Percentiles rank a stretch among this genome's conserved stretches.
Evolutionary conservation across 306 rosid species (phyloP).

Genomic region (Cicer pinnatifidum): DNA sequence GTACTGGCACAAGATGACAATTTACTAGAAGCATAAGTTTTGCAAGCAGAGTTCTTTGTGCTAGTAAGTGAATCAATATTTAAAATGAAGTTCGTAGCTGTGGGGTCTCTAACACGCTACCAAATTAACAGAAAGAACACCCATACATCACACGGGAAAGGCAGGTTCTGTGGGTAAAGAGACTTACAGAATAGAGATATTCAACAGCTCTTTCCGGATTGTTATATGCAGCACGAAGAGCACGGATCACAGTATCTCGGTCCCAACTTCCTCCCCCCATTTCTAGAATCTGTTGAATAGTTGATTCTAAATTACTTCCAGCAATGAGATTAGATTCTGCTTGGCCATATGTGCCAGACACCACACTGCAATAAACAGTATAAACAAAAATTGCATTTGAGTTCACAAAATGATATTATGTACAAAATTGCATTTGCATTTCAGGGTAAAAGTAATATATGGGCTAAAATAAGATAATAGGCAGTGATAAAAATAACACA

Average conservation of each 20-base stretch:
- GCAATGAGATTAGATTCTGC: constrained; percentile 73
- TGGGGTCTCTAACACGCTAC: constrained; percentile 26
- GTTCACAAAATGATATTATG: constrained; percentile 12
- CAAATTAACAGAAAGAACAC: constrained; percentile 31
- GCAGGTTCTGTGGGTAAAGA: background rate
- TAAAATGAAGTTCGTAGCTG: background rate
- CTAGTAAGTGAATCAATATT: constrained; percentile 19
- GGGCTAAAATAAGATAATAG: constrained; percentile 4
- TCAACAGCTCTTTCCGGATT: constrained; percentile 92
- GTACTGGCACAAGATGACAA: background rate
- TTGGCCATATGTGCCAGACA: constrained; percentile 58
- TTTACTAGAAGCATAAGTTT: constrained; percentile 32
- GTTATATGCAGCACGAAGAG: constrained; percentile 85
- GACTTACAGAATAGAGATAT: constrained; percentile 85
- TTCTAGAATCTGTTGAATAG: constrained; percentile 70
- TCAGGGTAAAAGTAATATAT: constrained; percentile 20
- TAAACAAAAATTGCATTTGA: constrained; percentile 35
- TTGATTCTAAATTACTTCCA: constrained; percentile 66
- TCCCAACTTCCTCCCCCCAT: constrained; percentile 95
- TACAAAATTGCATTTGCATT: background rate
- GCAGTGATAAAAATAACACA: constrained; percentile 7
- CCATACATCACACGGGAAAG: constrained; percentile 1
- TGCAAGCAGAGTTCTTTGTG: background rate
- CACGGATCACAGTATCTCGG: constrained; percentile 75
- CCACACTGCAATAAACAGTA: constrained; percentile 56